phyloP scores from a whole-genome alignment of 2,329 filamentous ascomycete genomes.

The Colletotrichum sp. region DNA sequence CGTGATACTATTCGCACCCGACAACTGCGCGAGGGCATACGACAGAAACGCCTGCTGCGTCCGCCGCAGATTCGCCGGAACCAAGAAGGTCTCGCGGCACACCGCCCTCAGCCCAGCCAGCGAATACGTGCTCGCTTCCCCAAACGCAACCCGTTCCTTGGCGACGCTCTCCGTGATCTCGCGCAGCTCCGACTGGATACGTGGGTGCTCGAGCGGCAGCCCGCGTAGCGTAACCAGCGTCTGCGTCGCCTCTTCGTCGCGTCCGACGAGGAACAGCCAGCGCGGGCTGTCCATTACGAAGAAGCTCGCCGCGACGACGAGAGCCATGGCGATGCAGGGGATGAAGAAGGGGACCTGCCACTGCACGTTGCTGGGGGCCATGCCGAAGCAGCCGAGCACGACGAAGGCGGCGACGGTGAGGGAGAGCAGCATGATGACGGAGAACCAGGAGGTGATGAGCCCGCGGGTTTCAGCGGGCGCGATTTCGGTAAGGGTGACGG shows the following conservation, averaged over 20 bases:
- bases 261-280: conserved; percentile 21
- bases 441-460: background rate
- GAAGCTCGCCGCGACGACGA: conserved; percentile 30
- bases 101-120: background rate
- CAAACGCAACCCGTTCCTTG: conserved; percentile 15
- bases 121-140: conserved; percentile 6
- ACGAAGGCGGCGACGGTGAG: background rate
- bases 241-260: conserved; percentile 28
- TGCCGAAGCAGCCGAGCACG: background rate
- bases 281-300: conserved; percentile 27
- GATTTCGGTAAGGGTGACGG: background rate
- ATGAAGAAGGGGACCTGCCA: background rate
- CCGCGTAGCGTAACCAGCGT: conserved; percentile 26
- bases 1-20: conserved; percentile 48
- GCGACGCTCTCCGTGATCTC: conserved; percentile 31
- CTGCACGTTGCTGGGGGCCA: background rate
- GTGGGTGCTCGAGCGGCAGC: conserved; percentile 27
- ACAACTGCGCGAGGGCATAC: conserved; percentile 46
- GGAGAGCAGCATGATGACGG: background rate
- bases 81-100: conserved; percentile 38
- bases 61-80: conserved; percentile 41
- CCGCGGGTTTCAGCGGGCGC: background rate
- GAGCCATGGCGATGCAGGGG: conserved; percentile 29
- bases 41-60: conserved; percentile 42
- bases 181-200: conserved; percentile 28